A percentile compares a stretch with the other conserved stretches of the same genome.
phyloP scores from a whole-genome alignment of 768 basidiomycete genomes.

The Fomitopsis pulvina region DNA sequence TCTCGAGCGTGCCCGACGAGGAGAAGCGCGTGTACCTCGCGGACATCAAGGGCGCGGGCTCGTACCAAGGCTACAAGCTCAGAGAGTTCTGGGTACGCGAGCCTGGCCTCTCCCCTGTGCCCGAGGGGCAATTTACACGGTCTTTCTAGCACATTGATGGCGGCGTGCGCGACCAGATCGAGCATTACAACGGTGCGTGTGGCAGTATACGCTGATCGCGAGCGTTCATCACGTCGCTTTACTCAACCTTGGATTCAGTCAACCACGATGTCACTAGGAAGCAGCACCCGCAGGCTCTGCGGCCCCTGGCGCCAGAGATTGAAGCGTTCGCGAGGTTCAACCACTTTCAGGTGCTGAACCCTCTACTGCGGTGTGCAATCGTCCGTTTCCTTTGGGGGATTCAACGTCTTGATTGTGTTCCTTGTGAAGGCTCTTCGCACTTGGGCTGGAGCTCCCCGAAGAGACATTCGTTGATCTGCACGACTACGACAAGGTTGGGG shows the following conservation, averaged over 20 bases:
- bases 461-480: slow-evolving; percentile 37
- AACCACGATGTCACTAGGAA: slow-evolving; percentile 42
- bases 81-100: slow-evolving; percentile 44
- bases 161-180: slow-evolving; percentile 55
- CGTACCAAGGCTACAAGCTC: slow-evolving; percentile 51
- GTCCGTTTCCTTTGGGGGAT: slow-evolving; percentile 24
- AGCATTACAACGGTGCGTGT: slow-evolving; percentile 51
- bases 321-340: slow-evolving; percentile 43
- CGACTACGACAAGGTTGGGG: slow-evolving; percentile 28
- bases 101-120: not conserved
- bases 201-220: not conserved
- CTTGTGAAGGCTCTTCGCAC: slow-evolving; percentile 29
- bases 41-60: slow-evolving; percentile 34
- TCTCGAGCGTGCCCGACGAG: slow-evolving; percentile 25
- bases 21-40: slow-evolving; percentile 27
- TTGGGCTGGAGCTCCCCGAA: slow-evolving; percentile 41
- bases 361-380: slow-evolving; percentile 34
- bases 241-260: slow-evolving; percentile 27
- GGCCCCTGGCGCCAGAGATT: slow-evolving; percentile 48
- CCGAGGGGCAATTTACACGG: not conserved
- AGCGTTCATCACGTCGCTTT: not conserved
- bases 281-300: slow-evolving; percentile 41
- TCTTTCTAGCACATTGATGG: slow-evolving; percentile 46
- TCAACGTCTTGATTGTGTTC: slow-evolving; percentile 3
- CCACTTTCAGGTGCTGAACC: slow-evolving; percentile 45